Percentiles rank a stretch among this genome's conserved stretches.
phyloP scores from a whole-genome alignment of 2,329 filamentous ascomycete species.

The Teratosphaeria nubilosa region DNA sequence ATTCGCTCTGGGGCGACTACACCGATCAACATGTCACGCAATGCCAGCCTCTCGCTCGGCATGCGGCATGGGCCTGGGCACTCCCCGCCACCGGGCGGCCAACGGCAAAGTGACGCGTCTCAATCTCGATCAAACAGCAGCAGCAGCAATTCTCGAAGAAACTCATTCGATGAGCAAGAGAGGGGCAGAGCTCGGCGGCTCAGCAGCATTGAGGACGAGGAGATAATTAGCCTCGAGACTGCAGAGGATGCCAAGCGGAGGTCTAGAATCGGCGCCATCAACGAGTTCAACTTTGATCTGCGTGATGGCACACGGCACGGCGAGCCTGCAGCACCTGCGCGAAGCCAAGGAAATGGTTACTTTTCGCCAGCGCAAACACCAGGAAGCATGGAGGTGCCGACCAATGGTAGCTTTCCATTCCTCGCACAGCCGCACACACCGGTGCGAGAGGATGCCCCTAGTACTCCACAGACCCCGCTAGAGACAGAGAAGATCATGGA shows the following conservation, averaged over 20 bases:
- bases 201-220: conserved; percentile 23
- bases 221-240: conserved; percentile 21
- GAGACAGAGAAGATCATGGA: conserved; percentile 49
- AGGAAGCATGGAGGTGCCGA: conserved; percentile 12
- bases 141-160: conserved; percentile 12
- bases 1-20: conserved; percentile 18
- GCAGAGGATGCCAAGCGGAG: conserved; percentile 23
- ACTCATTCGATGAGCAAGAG: conserved; percentile 17
- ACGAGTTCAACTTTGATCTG: conserved; percentile 20
- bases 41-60: conserved; percentile 18
- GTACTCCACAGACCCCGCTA: conserved; percentile 26
- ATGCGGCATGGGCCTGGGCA: conserved; percentile 24
- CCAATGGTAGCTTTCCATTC: conserved; percentile 15
- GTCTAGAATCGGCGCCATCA: conserved; percentile 15
- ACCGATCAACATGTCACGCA: conserved; percentile 11
- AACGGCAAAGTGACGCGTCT: not conserved
- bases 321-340: conserved; percentile 7
- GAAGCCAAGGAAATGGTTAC: conserved; percentile 11
- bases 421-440: conserved; percentile 19
- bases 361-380: conserved; percentile 12
- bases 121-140: not conserved
- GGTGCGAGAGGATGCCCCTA: conserved; percentile 11
- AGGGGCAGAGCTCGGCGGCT: conserved; percentile 8
- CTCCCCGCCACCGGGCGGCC: conserved; percentile 9
- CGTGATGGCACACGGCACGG: conserved; percentile 16